Evolutionary conservation across 2,329 filamentous ascomycete species (phyloP).

Genomic region (Aspergillus carbonarius): DNA sequence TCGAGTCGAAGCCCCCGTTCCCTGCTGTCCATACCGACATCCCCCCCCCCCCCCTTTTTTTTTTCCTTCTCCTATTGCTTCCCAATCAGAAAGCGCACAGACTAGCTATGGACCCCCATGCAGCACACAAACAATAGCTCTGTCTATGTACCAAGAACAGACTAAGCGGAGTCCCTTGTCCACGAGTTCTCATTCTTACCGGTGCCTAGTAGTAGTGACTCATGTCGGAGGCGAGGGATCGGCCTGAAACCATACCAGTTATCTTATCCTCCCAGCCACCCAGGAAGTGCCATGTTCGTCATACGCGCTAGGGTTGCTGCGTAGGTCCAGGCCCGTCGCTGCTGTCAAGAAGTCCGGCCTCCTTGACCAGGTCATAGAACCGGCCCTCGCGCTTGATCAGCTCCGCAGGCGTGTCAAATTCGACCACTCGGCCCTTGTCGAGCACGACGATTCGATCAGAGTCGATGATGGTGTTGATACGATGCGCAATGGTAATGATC

Average conservation of each 20-base stretch:
- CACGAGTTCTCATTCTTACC: background rate
- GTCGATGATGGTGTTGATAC: slow-evolving; percentile 94
- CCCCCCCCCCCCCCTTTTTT: background rate
- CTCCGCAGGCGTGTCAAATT: slow-evolving; percentile 84
- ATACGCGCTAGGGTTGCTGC: slow-evolving; percentile 13
- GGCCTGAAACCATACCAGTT: background rate
- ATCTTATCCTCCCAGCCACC: slow-evolving; percentile 8
- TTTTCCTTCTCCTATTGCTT: background rate
- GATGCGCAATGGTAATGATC: slow-evolving; percentile 97
- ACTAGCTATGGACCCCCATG: slow-evolving; percentile 6
- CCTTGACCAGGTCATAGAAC: slow-evolving; percentile 88
- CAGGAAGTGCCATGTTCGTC: slow-evolving; percentile 2
- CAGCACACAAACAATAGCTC: slow-evolving; percentile 5
- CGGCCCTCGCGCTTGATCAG: slow-evolving; percentile 73
- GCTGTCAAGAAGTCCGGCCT: slow-evolving; percentile 70
- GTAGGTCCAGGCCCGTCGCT: slow-evolving; percentile 35
- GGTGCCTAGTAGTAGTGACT: background rate
- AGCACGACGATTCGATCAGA: slow-evolving; percentile 90
- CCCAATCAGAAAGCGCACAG: slow-evolving; percentile 12
- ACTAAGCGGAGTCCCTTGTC: slow-evolving; percentile 7
- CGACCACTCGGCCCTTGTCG: slow-evolving; percentile 82
- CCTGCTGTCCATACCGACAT: background rate
- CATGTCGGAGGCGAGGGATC: slow-evolving; percentile 3
- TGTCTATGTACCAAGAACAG: background rate
- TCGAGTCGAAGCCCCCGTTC: background rate